Evolutionary conservation across 306 rosid species (phyloP), one percentile per base, ranked within the genome.

Genomic region (Chamaecrista fasciculata): DNA sequence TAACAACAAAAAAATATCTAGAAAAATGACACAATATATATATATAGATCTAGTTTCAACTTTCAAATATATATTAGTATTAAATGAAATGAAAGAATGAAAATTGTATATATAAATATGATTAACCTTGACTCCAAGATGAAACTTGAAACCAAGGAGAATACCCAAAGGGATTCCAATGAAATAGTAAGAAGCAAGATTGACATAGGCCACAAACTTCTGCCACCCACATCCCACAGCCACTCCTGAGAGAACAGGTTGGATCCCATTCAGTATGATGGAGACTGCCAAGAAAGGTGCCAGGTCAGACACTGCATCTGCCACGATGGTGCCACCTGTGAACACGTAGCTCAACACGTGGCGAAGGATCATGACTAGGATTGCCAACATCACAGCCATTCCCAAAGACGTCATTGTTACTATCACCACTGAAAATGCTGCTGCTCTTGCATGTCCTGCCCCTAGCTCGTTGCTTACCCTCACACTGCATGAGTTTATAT

Each of bases 161-260:
- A 37, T 66, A 6, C 87, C 87, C 44, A 85, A 0, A 0, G 90
- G 83, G 21, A 82, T 7, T 12, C 87, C 90, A 14, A 82, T 31
- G 6, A 82, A 3, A 56, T 85, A 82, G 48, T 82, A 79, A 65
- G 87, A 79, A 36, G 83, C 87, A 63, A 82, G 83, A 46, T 85
- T 85, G 0, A 85, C 85, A 20, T 82, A 82, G 4, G 90, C 87
- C 0, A 85, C 83, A 53, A 85, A 82, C 43, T 86, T 79, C 79
- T 85, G 90, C 90, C 89, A 85, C 5, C 89, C 89, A 25, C 89
- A 85, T 10, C 89, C 86, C 4, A 85, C 87, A 36, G 90, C 85
- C 29, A 85, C 90, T 7, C 85, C 87, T 85, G 83, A 82, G 6
- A 85, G 50, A 71, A 85, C 87, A 21, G 90, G 85, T 57, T 85